Evolutionary conservation across 768 basidiomycete species (phyloP), one percentile per base, ranked within the genome.

Genomic region (Boletus tomentosulus): DNA sequence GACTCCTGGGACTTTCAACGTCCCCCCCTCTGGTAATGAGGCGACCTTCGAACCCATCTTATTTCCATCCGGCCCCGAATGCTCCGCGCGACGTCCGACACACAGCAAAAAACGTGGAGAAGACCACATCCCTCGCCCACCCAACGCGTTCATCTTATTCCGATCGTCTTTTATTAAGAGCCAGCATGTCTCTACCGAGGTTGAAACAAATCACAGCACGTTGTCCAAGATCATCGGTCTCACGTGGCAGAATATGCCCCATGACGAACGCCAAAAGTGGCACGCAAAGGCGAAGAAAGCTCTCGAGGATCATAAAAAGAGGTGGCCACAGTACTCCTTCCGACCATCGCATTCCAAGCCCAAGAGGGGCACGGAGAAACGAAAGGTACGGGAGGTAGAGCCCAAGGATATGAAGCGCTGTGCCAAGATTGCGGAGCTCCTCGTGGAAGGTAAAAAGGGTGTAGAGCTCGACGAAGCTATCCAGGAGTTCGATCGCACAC

Each of bases 111-210:
- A 87, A 72, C 86, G 85, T 65, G 79, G 82, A 13, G 81, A 83
- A 27, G 80, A 86, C 58, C 86, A 90, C 66, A 87, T 92, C 57
- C 89, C 89, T 16, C 86, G 89, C 41, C 89, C 89, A 2, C 87
- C 89, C 2, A 91, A 92, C 63, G 89, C 89, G 25, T 92, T 92
- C 73, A 92, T 91, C 65, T 79, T 92, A 62, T 92, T 91, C 76
- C 85, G 89, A 57, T 87, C 87, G 0, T 84, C 85, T 0, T 90
- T 90, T 71, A 87, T 90, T 68, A 87, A 87, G 72, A 79, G 75
- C 60, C 84, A 87, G 61, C 86, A 86, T 60, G 87, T 91, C 58
- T 83, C 87, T 9, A 81, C 85, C 8, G 82, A 79, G 48, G 84
- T 90, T 55, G 89, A 91, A 74, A 87, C 86, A 30, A 89, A 87